Evolutionary conservation across 257 asterid species (phyloP).

Genomic region (Verbascum thapsus): DNA sequence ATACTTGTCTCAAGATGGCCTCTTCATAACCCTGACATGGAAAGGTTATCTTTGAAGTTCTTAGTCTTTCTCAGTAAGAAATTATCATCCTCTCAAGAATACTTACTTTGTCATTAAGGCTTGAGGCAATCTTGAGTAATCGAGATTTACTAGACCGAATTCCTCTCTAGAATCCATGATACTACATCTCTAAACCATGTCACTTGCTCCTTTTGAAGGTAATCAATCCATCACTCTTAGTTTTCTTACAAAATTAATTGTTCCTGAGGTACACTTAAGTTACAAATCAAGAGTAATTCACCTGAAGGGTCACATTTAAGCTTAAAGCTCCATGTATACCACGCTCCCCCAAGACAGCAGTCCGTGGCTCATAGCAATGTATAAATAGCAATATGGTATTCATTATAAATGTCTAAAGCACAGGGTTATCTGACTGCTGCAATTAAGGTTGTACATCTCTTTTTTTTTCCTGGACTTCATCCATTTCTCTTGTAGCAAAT

Average conservation of each 20-base stretch:
- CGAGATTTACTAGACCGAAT: constrained; percentile 21
- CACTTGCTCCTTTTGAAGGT: constrained; percentile 3
- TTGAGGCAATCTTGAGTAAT: not conserved
- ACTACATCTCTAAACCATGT: not conserved
- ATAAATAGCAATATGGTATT: constrained; percentile 6
- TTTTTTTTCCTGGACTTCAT: constrained; percentile 3
- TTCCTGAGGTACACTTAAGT: not conserved
- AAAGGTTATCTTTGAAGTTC: not conserved
- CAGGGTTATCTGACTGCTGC: not conserved
- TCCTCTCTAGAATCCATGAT: constrained; percentile 7
- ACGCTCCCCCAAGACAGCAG: not conserved
- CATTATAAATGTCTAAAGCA: constrained; percentile 17
- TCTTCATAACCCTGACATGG: not conserved
- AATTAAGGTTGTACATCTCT: constrained; percentile 16
- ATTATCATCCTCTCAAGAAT: not conserved
- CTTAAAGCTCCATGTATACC: constrained; percentile 5
- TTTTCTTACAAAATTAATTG: constrained; percentile 7
- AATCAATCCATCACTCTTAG: not conserved
- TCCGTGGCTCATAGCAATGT: not conserved
- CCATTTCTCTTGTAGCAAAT: not conserved
- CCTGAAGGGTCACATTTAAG: not conserved
- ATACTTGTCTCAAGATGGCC: constrained; percentile 1
- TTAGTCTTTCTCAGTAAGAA: not conserved
- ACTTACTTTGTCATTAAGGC: not conserved
- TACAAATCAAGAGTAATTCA: not conserved